phyloP scores from a whole-genome alignment of 805 yeast genomes.

The Grigorovia transvaalensis region DNA sequence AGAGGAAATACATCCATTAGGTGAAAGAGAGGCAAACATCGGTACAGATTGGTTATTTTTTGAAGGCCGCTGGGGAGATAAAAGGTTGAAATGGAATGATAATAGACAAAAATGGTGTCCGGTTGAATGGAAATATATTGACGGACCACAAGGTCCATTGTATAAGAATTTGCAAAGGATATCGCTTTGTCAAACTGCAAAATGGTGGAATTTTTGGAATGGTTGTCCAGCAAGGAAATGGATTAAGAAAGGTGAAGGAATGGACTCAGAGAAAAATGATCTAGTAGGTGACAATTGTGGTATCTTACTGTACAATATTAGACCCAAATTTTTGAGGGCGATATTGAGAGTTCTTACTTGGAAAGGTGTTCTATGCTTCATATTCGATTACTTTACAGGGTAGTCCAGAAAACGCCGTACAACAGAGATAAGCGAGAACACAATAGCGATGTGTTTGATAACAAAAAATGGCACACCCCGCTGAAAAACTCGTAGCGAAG shows the following conservation, averaged over 20 bases:
- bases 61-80: slow-evolving; percentile 88
- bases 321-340: slow-evolving; percentile 41
- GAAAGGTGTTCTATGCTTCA: slow-evolving; percentile 52
- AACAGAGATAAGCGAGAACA: too few species aligned
- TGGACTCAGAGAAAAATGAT: slow-evolving; percentile 66
- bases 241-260: slow-evolving; percentile 73
- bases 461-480: background rate
- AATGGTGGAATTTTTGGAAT: slow-evolving; percentile 88
- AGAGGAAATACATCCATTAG: slow-evolving; percentile 31
- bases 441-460: background rate
- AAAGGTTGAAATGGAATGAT: slow-evolving; percentile 52
- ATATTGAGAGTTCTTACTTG: slow-evolving; percentile 42
- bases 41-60: slow-evolving; percentile 71
- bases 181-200: slow-evolving; percentile 70
- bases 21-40: slow-evolving; percentile 17
- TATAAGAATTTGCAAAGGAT: slow-evolving; percentile 60
- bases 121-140: slow-evolving; percentile 82
- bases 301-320: slow-evolving; percentile 41
- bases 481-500: background rate
- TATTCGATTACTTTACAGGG: slow-evolving; percentile 38
- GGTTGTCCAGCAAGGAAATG: slow-evolving; percentile 71
- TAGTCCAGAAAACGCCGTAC: background rate
- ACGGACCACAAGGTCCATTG: slow-evolving; percentile 90
- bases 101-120: slow-evolving; percentile 79
- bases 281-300: slow-evolving; percentile 59